phyloP scores from a whole-genome alignment of 257 asterid genomes.

The Solanum medicagineum region DNA sequence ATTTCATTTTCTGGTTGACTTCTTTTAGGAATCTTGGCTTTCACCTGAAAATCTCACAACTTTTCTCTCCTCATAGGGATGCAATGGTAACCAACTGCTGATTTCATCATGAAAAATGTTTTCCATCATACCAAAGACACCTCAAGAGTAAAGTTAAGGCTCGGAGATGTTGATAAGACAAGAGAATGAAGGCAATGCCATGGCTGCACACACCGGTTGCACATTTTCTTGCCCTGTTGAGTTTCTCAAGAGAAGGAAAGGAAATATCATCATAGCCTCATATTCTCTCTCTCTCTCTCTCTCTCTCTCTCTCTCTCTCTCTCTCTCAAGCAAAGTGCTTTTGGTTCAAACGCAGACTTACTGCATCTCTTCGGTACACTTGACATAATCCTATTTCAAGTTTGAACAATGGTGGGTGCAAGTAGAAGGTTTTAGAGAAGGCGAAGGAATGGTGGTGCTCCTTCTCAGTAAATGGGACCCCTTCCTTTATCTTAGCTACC shows the following conservation, averaged over 20 bases:
- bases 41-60: background rate
- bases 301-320: no score
- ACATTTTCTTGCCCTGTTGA: background rate
- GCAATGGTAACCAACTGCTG: background rate
- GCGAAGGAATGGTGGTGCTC: no score
- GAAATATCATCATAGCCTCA: background rate
- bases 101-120: background rate
- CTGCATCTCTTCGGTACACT: background rate
- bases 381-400: no score
- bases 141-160: background rate
- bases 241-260: background rate
- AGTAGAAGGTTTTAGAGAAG: no score
- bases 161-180: background rate
- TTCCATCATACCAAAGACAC: background rate
- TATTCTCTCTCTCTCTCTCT: background rate
- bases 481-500: no score
- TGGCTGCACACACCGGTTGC: background rate
- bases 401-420: no score
- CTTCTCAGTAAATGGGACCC: no score
- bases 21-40: background rate
- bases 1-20: background rate
- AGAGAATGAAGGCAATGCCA: conserved; percentile 6
- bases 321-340: background rate
- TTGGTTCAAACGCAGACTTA: background rate
- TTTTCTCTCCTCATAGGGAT: background rate